Base-by-base conservation (phyloP, 169 alveolate genomes). In the Cryptosporidium tyzzeri region DNA sequence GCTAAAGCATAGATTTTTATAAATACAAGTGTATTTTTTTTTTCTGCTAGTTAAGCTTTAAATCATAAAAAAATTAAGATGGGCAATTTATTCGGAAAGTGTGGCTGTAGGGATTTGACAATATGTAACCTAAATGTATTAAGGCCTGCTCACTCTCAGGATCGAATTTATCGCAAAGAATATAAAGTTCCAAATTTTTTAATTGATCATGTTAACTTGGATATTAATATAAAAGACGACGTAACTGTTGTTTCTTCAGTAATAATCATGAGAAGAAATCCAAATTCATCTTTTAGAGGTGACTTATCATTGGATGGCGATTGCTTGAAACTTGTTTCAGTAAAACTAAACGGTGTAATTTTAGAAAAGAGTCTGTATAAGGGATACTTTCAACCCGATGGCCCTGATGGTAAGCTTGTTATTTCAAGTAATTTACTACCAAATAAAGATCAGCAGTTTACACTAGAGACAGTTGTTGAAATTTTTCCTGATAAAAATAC, bases 241-340 rank as follows among this genome's bases (percentile, higher is more conserved):
- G 87, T 86, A 65, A 96, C 98, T 0, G 69, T 65, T 31, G 96
- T 93, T 61, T 67, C 91, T 7, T 37, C 71, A 0, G 48, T 33
- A 21, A 21, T 51, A 3, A 31, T 51, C 0, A 26, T 68, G 55
- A 58, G 84, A n/a, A 74, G 93, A 91, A 93, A 92, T 91, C 95
- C 80, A 86, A 3, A 85, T 84, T 74, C 92, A 75, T 33, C 94
- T 92, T 48, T 91, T 94, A 33, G 74, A 39, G 21, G 95, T 26
- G 96, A 95, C 84, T 91, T 96, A 73, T 92, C 94, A 12, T 91
- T 96, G 58, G 95, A 95, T 85, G 98, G 97, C 23, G 96, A 96
- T 68, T 97, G 95, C 14, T 93, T 96, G 69, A 92, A 86, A 55
- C 93, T 95, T 65, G 92, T 91, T 68, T 87, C 91, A 39, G 96